Conservation (phyloP, 768 basidiomycete species). For the Kwoniella sp. region DNA sequence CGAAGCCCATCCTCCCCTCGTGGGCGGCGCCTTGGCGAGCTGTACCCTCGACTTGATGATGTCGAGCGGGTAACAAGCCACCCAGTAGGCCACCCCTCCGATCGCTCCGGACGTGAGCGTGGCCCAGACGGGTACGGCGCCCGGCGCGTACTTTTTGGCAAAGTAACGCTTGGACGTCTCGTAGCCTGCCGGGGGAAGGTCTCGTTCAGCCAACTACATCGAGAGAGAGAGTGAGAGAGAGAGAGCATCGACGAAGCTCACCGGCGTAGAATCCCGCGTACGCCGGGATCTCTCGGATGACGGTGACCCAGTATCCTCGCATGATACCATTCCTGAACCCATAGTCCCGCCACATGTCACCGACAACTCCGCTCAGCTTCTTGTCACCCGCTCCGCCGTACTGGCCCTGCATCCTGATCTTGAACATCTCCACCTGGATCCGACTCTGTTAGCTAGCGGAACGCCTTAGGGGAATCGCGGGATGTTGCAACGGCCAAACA, state of each 20-base stretch:
- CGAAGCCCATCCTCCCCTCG: conserved; percentile 54
- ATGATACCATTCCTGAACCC: conserved; percentile 85
- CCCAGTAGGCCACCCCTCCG: conserved; percentile 78
- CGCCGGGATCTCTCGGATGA: conserved; percentile 89
- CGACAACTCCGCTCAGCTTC: conserved; percentile 63
- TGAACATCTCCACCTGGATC: conserved; percentile 76
- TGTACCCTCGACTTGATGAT: conserved; percentile 90
- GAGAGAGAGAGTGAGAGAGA: neutral
- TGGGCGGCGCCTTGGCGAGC: conserved; percentile 67
- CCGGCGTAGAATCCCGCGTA: conserved; percentile 71
- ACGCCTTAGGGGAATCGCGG: conserved; percentile 40
- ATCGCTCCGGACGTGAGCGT: conserved; percentile 50
- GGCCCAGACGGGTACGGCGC: conserved; percentile 26
- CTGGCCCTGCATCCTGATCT: conserved; percentile 92
- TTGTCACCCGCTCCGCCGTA: conserved; percentile 79
- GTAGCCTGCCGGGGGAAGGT: conserved; percentile 57
- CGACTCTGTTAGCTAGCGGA: neutral
- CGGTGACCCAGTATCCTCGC: conserved; percentile 97
- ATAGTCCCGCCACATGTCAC: conserved; percentile 81
- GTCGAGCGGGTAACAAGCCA: conserved; percentile 86
- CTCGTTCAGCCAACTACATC: neutral
- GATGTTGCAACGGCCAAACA: conserved; percentile 8
- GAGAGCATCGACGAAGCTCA: conserved; percentile 18
- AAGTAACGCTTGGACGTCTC: conserved; percentile 84
- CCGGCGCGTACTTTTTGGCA: conserved; percentile 37